A percentile compares a stretch with the other conserved stretches of the same genome.
These are phyloP conservation scores for Raphanus raphanistrum DNA, from an alignment of 345 rosid genomes.

Conservation along the genomic window DNA sequence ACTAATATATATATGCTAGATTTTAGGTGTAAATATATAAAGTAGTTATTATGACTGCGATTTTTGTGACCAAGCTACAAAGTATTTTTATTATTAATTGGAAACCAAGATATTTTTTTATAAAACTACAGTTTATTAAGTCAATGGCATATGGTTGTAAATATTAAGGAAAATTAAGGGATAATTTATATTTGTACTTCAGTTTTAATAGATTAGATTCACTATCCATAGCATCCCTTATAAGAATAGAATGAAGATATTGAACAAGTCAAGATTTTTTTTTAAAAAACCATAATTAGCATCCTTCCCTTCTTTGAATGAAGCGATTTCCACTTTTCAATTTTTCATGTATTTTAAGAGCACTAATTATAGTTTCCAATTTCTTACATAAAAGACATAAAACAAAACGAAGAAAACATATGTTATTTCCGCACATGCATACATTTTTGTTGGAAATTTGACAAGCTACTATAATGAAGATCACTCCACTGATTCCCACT, in stretches of 20 bases:
- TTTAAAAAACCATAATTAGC: neutral
- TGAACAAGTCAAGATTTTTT: too few species aligned
- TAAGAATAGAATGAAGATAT: neutral
- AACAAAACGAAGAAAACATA: neutral
- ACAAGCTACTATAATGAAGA: neutral
- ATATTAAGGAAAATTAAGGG: too few species aligned
- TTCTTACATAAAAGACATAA: neutral
- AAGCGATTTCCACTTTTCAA: neutral
- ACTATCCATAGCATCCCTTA: neutral
- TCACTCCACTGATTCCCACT: neutral
- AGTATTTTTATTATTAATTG: too few species aligned
- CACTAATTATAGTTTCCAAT: neutral
- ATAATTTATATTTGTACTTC: too few species aligned
- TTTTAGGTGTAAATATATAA: too few species aligned
- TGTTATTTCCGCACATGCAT: neutral
- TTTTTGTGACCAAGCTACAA: too few species aligned
- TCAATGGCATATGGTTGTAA: too few species aligned
- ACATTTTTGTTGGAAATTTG: neutral
- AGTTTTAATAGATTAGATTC: too few species aligned
- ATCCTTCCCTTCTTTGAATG: neutral
- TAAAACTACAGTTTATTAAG: too few species aligned
- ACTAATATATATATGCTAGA: too few species aligned
- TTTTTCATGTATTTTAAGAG: neutral
- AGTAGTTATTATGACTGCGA: too few species aligned
- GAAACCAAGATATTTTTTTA: too few species aligned